Evolutionary conservation across 805 yeast genomes (phyloP).

Genomic region (Sugiyamaella boreocaroliniensis): DNA sequence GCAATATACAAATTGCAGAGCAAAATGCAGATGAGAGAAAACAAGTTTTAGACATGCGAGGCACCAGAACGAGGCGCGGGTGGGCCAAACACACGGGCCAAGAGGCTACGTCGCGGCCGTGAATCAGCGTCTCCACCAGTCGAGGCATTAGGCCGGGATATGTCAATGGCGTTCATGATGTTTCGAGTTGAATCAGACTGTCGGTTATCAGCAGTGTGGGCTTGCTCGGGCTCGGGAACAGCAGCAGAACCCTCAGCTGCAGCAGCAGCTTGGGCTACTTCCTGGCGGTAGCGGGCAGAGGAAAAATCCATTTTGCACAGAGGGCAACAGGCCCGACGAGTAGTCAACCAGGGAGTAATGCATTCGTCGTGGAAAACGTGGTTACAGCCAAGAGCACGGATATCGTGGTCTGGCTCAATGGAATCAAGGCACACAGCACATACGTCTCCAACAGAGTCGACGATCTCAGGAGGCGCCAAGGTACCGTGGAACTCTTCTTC

Average conservation of each 20-base stretch:
- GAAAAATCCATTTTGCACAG: conserved; percentile 66
- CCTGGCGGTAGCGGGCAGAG: conserved; percentile 3
- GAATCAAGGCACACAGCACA: conserved; percentile 76
- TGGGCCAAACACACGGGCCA: not conserved
- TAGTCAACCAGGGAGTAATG: conserved; percentile 74
- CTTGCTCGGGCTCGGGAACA: conserved; percentile 1
- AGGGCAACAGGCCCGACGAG: conserved; percentile 75
- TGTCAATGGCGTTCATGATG: not conserved
- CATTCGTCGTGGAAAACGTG: conserved; percentile 78
- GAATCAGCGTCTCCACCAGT: not conserved
- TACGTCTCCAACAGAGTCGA: conserved; percentile 36
- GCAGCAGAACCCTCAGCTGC: not conserved
- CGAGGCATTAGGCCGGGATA: not conserved
- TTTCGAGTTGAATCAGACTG: not conserved
- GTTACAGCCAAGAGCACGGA: conserved; percentile 72
- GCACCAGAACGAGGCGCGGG: not conserved
- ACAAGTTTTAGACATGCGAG: no score
- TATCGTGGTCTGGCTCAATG: conserved; percentile 54
- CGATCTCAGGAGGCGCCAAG: conserved; percentile 7
- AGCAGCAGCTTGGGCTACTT: conserved; percentile 6
- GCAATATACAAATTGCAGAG: no score
- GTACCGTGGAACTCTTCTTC: conserved; percentile 3
- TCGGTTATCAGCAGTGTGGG: not conserved
- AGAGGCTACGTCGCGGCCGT: not conserved
- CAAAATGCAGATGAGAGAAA: no score